These are phyloP conservation scores for Debaryomyces castellii DNA, from an alignment of 805 yeast species.

Conservation along the genomic window DNA sequence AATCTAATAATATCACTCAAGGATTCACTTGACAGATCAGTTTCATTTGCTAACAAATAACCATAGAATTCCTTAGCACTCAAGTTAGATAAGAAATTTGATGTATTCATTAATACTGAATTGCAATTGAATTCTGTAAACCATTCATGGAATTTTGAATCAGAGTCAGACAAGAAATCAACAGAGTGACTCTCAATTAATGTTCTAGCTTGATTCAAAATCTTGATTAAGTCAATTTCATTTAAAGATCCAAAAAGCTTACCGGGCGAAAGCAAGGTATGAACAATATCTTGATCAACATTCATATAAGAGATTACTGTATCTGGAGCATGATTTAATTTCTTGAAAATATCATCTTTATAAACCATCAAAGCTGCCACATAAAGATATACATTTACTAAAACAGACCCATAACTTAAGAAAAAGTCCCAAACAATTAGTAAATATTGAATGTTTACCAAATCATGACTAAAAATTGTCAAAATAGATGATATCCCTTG, in stretches of 20 bases:
- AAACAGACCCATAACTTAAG: constrained; percentile 55
- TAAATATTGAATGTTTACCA: constrained; percentile 47
- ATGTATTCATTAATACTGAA: constrained; percentile 37
- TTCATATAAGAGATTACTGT: constrained; percentile 9
- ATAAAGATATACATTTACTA: constrained; percentile 59
- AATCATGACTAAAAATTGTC: constrained; percentile 77
- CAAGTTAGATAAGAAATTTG: constrained; percentile 13
- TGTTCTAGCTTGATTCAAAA: constrained; percentile 24
- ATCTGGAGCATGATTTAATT: constrained; percentile 13
- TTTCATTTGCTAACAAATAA: constrained; percentile 2
- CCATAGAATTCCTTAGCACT: constrained; percentile 4
- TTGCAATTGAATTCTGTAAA: constrained; percentile 30
- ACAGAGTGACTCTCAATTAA: constrained; percentile 25
- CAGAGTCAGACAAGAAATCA: constrained; percentile 15
- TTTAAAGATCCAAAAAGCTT: constrained; percentile 24
- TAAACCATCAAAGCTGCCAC: constrained; percentile 49
- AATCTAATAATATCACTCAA: constrained; percentile 14
- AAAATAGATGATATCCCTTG: constrained; percentile 76
- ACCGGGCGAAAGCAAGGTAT: constrained; percentile 33
- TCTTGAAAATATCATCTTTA: constrained; percentile 42
- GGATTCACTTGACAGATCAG: background rate
- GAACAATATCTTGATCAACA: constrained; percentile 35
- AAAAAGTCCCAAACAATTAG: constrained; percentile 69
- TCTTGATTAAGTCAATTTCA: constrained; percentile 26
- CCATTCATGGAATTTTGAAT: constrained; percentile 29